Evolutionary conservation across 768 basidiomycete genomes (phyloP), one percentile per base, ranked within the genome.

Genomic region (Sutorius australiensis): DNA sequence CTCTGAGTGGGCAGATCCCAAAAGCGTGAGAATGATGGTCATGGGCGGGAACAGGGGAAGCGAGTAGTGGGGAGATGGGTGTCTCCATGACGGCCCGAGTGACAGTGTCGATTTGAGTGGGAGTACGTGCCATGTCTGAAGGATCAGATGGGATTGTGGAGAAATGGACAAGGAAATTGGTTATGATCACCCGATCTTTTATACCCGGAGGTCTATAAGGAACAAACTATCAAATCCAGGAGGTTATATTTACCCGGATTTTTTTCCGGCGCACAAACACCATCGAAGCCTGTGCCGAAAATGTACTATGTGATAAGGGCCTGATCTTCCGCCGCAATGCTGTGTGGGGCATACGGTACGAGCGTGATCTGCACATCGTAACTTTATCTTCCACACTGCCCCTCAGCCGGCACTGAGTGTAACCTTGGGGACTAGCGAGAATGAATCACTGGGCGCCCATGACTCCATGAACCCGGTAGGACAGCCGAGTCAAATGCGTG

Each of bases 1-100:
- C 73, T 12, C 70, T 71, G n/a, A 77, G 67, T 7, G 77, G 79
- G 50, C 81, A 81, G 14, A 52, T 1, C 4, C 65, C 61, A 1
- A 17, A 27, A 0, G 53, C 21, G 14, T 66, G 66, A 6, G 60
- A 53, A 44, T 67, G 63, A n/a, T 62, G 58, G 19, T 57, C 53
- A 14, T 67, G 65, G 5, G 53, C 51, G 6, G 57, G 33, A 32
- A 61, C 50, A 11, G 55, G 44, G 5, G 38, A 54, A 33, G 57
- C 43, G 7, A 58, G 51, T 1, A 42, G n/a, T 17, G 51, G 50
- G 7, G 63, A 48, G 8, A 48, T 30, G 9, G 57, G 55, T 16
- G 37, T 40, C 27, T 60, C 41, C 19, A 14, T 21, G 0, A 24
- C 30, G 0, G 30, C 11, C 42, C 6, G 33, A 3, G 21, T 13